Evolutionary conservation across 345 rosid genomes (phyloP), one percentile per base, ranked within the genome.

Genomic region (Eucalyptus caleyi): DNA sequence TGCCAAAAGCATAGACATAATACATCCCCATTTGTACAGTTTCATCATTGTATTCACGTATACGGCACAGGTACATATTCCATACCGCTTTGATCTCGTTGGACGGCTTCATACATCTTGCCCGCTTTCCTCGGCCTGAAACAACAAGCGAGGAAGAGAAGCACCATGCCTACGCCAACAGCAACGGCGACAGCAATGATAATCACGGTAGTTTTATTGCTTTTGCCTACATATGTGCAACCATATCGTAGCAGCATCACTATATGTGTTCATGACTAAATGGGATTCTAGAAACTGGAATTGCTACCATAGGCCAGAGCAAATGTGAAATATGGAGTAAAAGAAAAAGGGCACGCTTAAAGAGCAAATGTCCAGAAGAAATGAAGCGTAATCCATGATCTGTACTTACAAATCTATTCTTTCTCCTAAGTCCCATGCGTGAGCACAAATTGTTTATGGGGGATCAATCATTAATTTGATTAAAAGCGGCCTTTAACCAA

Each of bases 191-290:
- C 40, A 27, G 88, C 50, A 4, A 54, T 65, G 62, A 87, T 2
- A 19, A 51, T 65, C 40, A 42, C 50, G 1, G 88, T 54, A 7
- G 69, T 51, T 24, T 51, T 51, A 49, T 50, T 50, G 32, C 15
- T 51, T 50, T 86, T 50, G 3, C 88, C 88, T 87, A 45, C 72
- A 3, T 2, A 65, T 11, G 37, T 30, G 34, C 67, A 62, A 14
- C 34, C 30, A 21, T 3, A 49, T 90, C 89, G 27, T 83, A 62
- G 3, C 14, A 27, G 6, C 72, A 62, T 62, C 72, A 62, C 18
- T 62, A 27, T 27, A 62, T 0, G 72, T 62, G 3, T 0, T 62
- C 18, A 30, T 0, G 72, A 30, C 72, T n/a, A n/a, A n/a, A n/a
- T 6, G 0, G 9, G 72, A 62, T 62, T 62, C 18, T 30, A 6